These are phyloP conservation scores for Leccinum subgranulosum DNA, from an alignment of 768 basidiomycete genomes.

Conservation along the genomic window DNA sequence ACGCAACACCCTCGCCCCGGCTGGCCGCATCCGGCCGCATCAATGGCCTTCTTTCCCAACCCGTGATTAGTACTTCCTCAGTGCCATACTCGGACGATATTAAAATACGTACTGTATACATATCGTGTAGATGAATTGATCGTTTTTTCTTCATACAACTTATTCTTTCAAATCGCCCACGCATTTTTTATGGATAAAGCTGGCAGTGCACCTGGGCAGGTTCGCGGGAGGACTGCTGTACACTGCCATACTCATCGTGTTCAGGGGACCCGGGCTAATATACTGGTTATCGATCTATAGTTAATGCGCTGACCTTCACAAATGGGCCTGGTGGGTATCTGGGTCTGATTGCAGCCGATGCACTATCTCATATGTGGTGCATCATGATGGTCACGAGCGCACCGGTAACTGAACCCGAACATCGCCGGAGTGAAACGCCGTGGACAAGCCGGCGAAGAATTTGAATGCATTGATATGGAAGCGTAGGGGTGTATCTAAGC, in stretches of 20 bases:
- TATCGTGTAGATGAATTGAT: background rate
- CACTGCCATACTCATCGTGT: background rate
- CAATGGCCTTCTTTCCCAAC: no score
- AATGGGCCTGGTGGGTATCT: background rate
- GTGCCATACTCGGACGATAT: background rate
- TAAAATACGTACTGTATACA: background rate
- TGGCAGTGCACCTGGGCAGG: constrained; percentile 2
- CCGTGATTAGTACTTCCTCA: background rate
- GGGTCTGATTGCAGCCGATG: background rate
- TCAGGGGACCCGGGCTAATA: no score
- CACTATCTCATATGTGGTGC: background rate
- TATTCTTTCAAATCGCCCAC: background rate
- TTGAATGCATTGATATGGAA: background rate
- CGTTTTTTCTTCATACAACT: background rate
- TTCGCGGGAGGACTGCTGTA: constrained; percentile 15
- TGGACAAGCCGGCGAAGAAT: background rate
- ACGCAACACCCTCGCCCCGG: no score
- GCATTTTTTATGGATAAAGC: background rate
- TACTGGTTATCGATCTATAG: background rate
- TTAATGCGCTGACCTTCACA: background rate
- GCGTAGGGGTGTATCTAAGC: background rate
- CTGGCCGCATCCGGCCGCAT: no score
- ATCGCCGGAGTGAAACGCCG: background rate
- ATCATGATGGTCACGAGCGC: background rate
- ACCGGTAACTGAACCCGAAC: background rate